Conservation (phyloP, 2,329 filamentous ascomycete species). For the Scedosporium minutisporum region DNA sequence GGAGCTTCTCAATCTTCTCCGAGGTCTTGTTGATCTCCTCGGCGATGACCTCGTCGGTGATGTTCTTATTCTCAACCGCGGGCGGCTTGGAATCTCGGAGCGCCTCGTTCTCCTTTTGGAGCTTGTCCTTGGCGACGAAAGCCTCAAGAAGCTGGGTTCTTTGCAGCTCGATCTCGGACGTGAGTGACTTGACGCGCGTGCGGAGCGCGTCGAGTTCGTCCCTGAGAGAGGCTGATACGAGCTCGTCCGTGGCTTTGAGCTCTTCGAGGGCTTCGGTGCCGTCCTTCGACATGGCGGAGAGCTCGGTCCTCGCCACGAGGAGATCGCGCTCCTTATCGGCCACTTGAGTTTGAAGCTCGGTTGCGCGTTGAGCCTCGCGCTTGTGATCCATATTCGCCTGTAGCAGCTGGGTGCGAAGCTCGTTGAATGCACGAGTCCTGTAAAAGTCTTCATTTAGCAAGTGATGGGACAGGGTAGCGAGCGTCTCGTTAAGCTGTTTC, state of each 20-base stretch:
- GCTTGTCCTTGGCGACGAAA: conserved; percentile 50
- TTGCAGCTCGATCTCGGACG: conserved; percentile 44
- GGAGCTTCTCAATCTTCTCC: conserved; percentile 50
- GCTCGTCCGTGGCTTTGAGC: conserved; percentile 48
- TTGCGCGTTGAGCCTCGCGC: conserved; percentile 29
- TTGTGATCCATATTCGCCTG: conserved; percentile 37
- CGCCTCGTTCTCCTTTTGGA: conserved; percentile 44
- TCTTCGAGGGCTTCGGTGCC: conserved; percentile 44
- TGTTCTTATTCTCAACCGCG: conserved; percentile 20
- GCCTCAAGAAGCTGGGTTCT: conserved; percentile 51
- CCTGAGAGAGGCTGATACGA: conserved; percentile 48
- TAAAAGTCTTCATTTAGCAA: conserved; percentile 36
- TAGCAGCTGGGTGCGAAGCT: conserved; percentile 38
- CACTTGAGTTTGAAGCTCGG: conserved; percentile 36
- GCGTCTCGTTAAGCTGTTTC: conserved; percentile 7
- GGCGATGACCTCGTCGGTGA: conserved; percentile 23
- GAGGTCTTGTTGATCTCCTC: conserved; percentile 30
- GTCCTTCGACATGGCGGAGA: conserved; percentile 45
- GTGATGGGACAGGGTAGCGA: conserved; percentile 13
- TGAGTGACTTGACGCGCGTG: conserved; percentile 37
- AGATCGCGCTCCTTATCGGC: conserved; percentile 47
- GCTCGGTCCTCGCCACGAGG: conserved; percentile 40
- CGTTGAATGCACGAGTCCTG: conserved; percentile 43
- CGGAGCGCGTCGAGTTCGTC: conserved; percentile 48
- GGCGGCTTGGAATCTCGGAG: conserved; percentile 24